phyloP scores from a whole-genome alignment of 2,329 filamentous ascomycete species.

The Chrysoporthe cubensis region DNA sequence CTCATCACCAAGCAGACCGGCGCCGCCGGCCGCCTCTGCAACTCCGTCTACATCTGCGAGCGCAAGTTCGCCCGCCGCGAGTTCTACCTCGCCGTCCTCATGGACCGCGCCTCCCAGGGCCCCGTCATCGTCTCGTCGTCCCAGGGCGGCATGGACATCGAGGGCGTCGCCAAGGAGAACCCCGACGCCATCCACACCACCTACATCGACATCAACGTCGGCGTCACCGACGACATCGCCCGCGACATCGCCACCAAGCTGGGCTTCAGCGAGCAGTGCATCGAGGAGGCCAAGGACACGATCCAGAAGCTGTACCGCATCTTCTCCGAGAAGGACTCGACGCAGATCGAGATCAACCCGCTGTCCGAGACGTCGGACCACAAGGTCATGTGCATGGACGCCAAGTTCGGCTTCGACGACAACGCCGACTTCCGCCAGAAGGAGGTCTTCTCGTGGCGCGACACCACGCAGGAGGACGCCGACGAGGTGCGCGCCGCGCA shows the following conservation, averaged over 20 bases:
- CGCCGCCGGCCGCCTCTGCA: constrained; percentile 90
- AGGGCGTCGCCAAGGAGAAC: constrained; percentile 96
- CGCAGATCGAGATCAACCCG: constrained; percentile 99
- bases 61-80: constrained; percentile 98
- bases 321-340: constrained; percentile 97
- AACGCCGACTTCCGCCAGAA: constrained; percentile 98
- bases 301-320: constrained; percentile 99
- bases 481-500: constrained; percentile 97
- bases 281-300: constrained; percentile 91
- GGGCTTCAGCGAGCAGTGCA: constrained; percentile 96
- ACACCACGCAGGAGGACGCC: constrained; percentile 92
- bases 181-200: constrained; percentile 95
- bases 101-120: constrained; percentile 90
- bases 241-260: constrained; percentile 87
- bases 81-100: constrained; percentile 98
- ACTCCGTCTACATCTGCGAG: constrained; percentile 98
- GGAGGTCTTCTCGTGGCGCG: constrained; percentile 92
- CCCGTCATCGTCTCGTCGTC: constrained; percentile 98
- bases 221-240: constrained; percentile 95
- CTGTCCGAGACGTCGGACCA: constrained; percentile 98
- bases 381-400: constrained; percentile 98
- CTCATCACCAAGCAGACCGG: constrained; percentile 99
- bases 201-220: constrained; percentile 88
- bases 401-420: constrained; percentile 98
- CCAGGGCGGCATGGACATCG: constrained; percentile 99